Base-by-base conservation (phyloP, 768 basidiomycete genomes). In the Lepiota subincarnata region DNA sequence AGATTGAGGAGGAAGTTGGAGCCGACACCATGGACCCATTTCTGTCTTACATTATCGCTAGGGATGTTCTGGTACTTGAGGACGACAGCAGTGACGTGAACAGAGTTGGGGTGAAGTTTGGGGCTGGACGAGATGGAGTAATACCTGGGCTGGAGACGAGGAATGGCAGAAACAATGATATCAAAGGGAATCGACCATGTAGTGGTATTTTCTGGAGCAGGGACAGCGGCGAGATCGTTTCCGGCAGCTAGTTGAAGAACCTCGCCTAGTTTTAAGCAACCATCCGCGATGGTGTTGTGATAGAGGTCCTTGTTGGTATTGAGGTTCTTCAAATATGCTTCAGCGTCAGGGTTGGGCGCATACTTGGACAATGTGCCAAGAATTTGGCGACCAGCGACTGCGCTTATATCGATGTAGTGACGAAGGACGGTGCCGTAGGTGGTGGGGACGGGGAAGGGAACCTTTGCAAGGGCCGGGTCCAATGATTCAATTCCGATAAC, bases 41-140 rank as follows among this genome's bases (percentile, higher is more conserved):
- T 84, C 34, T 75, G 68, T 22, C 72, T 62, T 22, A 85, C 78
- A 6, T 76, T 73, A 4, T 79, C 66, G 56, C 72, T 79, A 31
- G 77, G 67, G 11, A 82, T 62, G 22, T 87, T 86, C 67, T 95
- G 77, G 70, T 96, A 98, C 68, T 94, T 92, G 66, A 98, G 84
- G 8, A 98, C 92, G 48, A 99, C 97, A 50, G 83, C 89, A 13
- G 97, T 99, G 62, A 94, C 86, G 69, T 99, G 97, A 60, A 99
- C 92, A 6, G 87, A 75, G 55, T 80, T 84, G n/a, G 95, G 83
- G 68, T 92, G 67, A 8, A 98, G 74, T 68, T 98, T 98, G 39
- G 97, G 94, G 57, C 91, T 93, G 16, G 95, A 98, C 7, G 97
- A 98, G 68, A 99, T 98, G 31, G 97, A 99, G 71, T 96, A 99